These are phyloP conservation scores for Chaetomidium leptoderma DNA, from an alignment of 495 filamentous ascomycete genomes.

Conservation along the genomic window DNA sequence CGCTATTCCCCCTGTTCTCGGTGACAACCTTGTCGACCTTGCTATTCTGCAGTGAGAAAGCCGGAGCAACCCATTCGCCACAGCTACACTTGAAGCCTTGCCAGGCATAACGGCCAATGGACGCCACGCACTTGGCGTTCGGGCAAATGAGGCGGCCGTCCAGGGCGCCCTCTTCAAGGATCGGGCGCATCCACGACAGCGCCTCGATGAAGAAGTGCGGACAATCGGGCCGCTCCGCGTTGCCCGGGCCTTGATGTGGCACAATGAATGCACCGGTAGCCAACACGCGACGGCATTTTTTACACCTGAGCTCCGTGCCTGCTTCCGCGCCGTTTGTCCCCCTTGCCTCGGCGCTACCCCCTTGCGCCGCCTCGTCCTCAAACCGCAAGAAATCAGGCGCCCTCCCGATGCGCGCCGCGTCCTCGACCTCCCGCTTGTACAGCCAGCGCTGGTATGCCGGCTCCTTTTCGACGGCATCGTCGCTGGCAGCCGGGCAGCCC, in stretches of 20 bases:
- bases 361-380: slow-evolving; percentile 63
- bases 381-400: slow-evolving; percentile 72
- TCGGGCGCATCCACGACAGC: slow-evolving; percentile 86
- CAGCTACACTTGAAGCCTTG: slow-evolving; percentile 92
- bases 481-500: slow-evolving; percentile 61
- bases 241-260: slow-evolving; percentile 31
- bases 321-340: not conserved
- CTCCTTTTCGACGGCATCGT: slow-evolving; percentile 52
- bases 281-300: slow-evolving; percentile 58
- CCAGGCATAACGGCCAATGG: slow-evolving; percentile 92
- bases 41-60: slow-evolving; percentile 74
- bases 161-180: slow-evolving; percentile 69
- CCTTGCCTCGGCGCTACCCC: slow-evolving; percentile 10
- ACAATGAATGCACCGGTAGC: slow-evolving; percentile 42
- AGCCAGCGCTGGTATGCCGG: slow-evolving; percentile 85
- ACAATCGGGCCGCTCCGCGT: slow-evolving; percentile 45
- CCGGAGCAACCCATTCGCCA: slow-evolving; percentile 85
- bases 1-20: slow-evolving; percentile 4
- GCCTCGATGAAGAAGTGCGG: slow-evolving; percentile 87
- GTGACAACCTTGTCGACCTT: slow-evolving; percentile 68
- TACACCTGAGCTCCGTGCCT: slow-evolving; percentile 53
- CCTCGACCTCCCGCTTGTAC: slow-evolving; percentile 71
- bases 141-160: slow-evolving; percentile 83
- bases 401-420: slow-evolving; percentile 59
- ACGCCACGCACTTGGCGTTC: slow-evolving; percentile 64